A percentile compares a stretch with the other conserved stretches of the same genome.
Conservation (phyloP, 2,329 filamentous ascomycete genomes). For the Amesomyces nigricolor region DNA sequence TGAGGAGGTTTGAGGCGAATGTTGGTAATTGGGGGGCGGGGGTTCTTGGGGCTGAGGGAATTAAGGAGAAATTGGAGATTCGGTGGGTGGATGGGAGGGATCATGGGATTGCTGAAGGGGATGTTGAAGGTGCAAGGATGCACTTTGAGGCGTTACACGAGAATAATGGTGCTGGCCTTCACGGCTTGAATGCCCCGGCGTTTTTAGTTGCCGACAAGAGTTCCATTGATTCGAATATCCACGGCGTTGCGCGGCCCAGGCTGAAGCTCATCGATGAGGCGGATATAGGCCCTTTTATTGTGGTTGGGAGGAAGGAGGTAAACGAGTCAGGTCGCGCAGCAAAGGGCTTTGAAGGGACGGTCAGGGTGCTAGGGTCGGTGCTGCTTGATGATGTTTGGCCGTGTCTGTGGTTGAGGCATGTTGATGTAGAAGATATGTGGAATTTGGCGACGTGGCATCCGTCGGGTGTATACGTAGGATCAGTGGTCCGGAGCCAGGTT, state of each 20-base stretch:
- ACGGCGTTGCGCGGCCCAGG: neutral
- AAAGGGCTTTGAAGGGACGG: neutral
- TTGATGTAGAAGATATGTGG: neutral
- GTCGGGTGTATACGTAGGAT: no score
- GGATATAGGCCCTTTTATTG: slow-evolving; percentile 4
- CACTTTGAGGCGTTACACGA: neutral
- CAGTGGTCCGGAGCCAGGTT: no score
- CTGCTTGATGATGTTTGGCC: slow-evolving; percentile 1
- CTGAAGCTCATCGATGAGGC: slow-evolving; percentile 7
- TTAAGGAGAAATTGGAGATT: slow-evolving; percentile 7
- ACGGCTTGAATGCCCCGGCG: neutral
- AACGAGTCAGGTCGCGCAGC: neutral
- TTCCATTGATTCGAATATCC: slow-evolving; percentile 10
- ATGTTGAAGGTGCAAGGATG: slow-evolving; percentile 6
- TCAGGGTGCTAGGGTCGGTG: neutral
- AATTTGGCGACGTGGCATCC: neutral
- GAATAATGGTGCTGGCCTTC: neutral
- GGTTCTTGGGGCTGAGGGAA: neutral
- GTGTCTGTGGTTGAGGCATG: neutral
- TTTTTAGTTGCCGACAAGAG: slow-evolving; percentile 10
- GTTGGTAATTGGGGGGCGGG: slow-evolving; percentile 8
- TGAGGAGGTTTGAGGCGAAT: neutral
- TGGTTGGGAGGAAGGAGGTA: neutral
- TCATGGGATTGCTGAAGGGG: slow-evolving; percentile 5
- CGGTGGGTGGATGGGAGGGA: slow-evolving; percentile 16